Evolutionary conservation across 345 rosid genomes (phyloP).

Genomic region (Heritiera littoralis): DNA sequence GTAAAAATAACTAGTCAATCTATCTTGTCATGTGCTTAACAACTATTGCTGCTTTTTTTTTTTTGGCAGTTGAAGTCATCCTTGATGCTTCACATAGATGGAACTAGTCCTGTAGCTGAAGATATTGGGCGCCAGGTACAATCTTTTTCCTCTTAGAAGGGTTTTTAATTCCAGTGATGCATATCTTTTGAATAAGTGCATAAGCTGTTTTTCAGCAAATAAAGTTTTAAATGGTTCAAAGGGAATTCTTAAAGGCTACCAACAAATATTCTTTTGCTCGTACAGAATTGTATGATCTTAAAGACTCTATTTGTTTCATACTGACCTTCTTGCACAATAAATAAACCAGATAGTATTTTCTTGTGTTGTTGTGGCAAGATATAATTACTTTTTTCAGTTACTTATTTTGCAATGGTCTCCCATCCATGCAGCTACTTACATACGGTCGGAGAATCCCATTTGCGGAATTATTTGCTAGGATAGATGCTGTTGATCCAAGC

Average conservation of each 20-base stretch:
- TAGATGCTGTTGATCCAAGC: constrained; percentile 89
- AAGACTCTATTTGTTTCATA: background rate
- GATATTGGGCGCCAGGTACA: constrained; percentile 98
- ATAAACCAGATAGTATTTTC: background rate
- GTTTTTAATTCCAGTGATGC: background rate
- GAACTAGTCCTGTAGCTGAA: constrained; percentile 92
- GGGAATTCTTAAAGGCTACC: background rate
- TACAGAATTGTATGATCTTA: background rate
- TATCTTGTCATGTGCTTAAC: background rate
- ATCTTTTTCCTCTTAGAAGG: background rate
- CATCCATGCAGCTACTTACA: constrained; percentile 71
- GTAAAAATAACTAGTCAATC: background rate
- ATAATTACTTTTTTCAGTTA: background rate
- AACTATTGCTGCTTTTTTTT: constrained; percentile 4
- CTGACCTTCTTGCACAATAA: background rate
- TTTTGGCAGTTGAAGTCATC: constrained; percentile 83
- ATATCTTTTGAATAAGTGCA: background rate
- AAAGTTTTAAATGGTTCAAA: constrained; percentile 3
- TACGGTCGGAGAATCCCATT: constrained; percentile 92
- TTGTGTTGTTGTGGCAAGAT: background rate
- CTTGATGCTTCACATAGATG: constrained; percentile 90
- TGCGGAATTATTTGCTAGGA: constrained; percentile 88
- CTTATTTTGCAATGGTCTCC: constrained; percentile 8
- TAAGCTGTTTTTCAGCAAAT: background rate
- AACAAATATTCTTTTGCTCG: background rate